A percentile compares a stretch with the other conserved stretches of the same genome.
These are phyloP conservation scores for Ensete ventricosum DNA, from an alignment of 176 grass and related monocot genomes.

Conservation along the genomic window DNA sequence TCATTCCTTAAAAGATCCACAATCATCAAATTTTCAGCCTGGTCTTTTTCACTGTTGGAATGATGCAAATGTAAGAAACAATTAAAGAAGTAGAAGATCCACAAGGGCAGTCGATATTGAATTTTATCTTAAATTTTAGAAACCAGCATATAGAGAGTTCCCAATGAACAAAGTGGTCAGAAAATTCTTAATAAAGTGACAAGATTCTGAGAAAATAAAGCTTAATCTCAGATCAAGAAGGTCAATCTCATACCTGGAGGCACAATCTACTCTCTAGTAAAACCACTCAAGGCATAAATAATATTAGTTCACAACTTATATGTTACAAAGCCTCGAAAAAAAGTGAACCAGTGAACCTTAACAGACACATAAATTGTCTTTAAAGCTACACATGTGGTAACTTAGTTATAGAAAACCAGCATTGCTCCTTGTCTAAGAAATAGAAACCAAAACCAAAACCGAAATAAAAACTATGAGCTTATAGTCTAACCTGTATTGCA, in stretches of 20 bases:
- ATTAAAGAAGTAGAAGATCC: neutral
- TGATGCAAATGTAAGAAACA: conserved; percentile 17
- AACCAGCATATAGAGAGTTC: neutral
- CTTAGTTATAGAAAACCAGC: neutral
- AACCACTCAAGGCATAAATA: neutral
- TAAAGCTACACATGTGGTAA: neutral
- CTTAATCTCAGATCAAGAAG: neutral
- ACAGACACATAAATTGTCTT: neutral
- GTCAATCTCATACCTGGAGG: neutral
- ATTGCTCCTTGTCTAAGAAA: neutral
- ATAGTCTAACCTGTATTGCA: conserved; percentile 73
- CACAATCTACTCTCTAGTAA: neutral
- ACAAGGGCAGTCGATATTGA: neutral
- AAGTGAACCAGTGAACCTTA: neutral
- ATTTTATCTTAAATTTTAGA: neutral
- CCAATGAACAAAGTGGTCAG: neutral
- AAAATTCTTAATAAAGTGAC: neutral
- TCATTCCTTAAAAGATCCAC: conserved; percentile 94
- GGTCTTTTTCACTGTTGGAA: conserved; percentile 76
- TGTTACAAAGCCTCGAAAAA: neutral
- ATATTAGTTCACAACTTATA: neutral
- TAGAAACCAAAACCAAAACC: neutral
- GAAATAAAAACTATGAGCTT: neutral
- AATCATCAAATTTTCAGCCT: conserved; percentile 97
- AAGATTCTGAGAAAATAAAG: neutral